Percentiles rank a stretch among this genome's conserved stretches.
Conservation (phyloP, 2,329 filamentous ascomycete genomes). For the Diatrype stigma region DNA sequence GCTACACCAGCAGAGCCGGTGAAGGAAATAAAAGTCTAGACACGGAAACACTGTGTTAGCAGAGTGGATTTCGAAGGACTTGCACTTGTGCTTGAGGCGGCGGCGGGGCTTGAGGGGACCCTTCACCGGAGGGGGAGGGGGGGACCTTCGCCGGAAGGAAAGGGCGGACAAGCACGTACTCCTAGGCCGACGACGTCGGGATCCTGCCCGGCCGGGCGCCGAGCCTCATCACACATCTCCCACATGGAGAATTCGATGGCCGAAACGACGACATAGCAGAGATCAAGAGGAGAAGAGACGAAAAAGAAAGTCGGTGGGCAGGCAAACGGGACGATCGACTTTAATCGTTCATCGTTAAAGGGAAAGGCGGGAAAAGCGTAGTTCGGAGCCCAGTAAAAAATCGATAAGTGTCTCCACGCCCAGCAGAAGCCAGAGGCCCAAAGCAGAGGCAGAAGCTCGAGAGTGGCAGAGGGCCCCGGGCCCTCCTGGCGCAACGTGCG, state of each 20-base stretch:
- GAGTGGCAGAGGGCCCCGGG: constrained; percentile 7
- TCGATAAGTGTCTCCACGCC: constrained; percentile 8
- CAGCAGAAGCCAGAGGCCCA: no score
- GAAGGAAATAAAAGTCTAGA: constrained; percentile 18
- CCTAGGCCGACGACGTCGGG: constrained; percentile 19
- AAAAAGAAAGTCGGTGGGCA: constrained; percentile 8
- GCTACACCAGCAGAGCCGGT: constrained; percentile 18
- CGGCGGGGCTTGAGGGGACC: no score
- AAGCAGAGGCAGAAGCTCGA: no score
- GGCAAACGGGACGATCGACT: constrained; percentile 5
- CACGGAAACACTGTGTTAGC: not conserved
- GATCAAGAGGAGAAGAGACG: not conserved
- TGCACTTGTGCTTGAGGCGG: no score
- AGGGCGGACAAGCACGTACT: constrained; percentile 8
- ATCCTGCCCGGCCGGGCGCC: constrained; percentile 18
- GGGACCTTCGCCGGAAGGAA: not conserved
- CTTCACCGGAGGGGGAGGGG: no score
- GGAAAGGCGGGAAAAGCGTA: constrained; percentile 1
- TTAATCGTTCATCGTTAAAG: not conserved
- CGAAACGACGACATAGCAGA: constrained; percentile 17
- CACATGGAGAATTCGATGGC: constrained; percentile 17
- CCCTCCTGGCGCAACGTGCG: constrained; percentile 13
- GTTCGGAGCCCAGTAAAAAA: no score
- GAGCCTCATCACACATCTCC: constrained; percentile 18
- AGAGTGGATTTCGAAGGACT: no score